Evolutionary conservation across 257 asterid genomes (phyloP).

Genomic region (Cruciata laevipes): DNA sequence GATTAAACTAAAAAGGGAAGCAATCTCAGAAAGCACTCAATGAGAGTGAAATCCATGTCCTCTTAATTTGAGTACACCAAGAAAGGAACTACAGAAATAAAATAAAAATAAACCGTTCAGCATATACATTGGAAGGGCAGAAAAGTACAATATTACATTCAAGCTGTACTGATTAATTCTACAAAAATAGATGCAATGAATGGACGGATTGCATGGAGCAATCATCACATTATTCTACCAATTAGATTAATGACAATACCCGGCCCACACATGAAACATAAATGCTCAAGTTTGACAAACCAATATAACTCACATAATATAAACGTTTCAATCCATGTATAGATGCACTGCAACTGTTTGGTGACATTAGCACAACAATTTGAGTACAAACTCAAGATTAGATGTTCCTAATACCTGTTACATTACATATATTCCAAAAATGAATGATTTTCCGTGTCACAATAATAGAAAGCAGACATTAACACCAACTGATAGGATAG

Average conservation of each 20-base stretch:
- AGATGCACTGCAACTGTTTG: no score
- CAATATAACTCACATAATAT: no score
- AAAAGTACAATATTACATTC: neutral
- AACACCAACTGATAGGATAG: neutral
- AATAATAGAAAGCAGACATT: neutral
- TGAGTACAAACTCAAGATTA: neutral
- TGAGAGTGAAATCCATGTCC: neutral
- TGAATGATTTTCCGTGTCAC: neutral
- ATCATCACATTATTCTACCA: no score
- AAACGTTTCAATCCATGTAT: neutral
- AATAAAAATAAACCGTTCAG: slow-evolving; percentile 13
- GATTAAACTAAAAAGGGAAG: no score
- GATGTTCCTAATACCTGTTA: neutral
- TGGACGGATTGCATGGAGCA: no score
- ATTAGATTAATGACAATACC: no score
- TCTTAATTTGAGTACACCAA: slow-evolving; percentile 26
- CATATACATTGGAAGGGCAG: neutral
- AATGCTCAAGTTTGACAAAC: neutral
- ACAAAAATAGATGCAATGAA: slow-evolving; percentile 4
- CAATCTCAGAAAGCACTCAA: neutral
- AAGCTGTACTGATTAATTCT: no score
- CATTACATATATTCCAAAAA: neutral
- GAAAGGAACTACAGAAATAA: slow-evolving; percentile 35
- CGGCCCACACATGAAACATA: neutral
- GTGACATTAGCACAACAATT: no score